Conservation (phyloP, 305 asterid genomes). For the Andrographis paniculata region DNA sequence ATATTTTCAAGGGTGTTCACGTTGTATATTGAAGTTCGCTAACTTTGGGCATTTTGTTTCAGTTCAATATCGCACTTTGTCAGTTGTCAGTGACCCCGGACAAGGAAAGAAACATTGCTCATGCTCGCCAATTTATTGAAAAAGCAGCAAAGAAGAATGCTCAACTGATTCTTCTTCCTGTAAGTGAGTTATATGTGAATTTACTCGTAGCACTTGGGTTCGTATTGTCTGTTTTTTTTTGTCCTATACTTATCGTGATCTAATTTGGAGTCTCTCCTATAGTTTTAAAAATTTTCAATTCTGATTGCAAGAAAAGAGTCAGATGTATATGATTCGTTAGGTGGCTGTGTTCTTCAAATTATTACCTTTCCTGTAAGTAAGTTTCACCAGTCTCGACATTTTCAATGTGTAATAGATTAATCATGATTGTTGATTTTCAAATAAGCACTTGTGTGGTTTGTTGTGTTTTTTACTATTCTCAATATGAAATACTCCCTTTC, state of each 20-base stretch:
- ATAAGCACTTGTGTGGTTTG: too few relatives aligned
- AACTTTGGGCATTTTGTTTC: slow-evolving; percentile 20
- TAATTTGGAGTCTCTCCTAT: slow-evolving; percentile 1
- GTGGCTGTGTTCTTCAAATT: slow-evolving; percentile 11
- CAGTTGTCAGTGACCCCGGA: slow-evolving; percentile 61
- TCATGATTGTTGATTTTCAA: too few relatives aligned
- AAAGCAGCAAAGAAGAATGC: slow-evolving; percentile 71
- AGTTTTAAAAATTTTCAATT: too few relatives aligned
- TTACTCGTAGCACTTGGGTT: slow-evolving; percentile 2
- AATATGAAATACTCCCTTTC: not conserved
- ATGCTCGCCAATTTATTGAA: slow-evolving; percentile 53
- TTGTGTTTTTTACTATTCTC: too few relatives aligned
- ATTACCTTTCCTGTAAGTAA: not conserved
- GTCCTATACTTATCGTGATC: slow-evolving; percentile 7
- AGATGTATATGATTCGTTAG: slow-evolving; percentile 3
- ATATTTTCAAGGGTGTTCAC: too few relatives aligned
- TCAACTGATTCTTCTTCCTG: slow-evolving; percentile 80
- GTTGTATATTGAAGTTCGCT: too few relatives aligned
- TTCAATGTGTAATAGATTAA: too few relatives aligned
- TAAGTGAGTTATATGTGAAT: slow-evolving; percentile 26
- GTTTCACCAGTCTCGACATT: not conserved
- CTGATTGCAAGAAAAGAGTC: slow-evolving; percentile 3
- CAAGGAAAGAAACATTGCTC: slow-evolving; percentile 62
- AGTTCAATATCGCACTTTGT: slow-evolving; percentile 88
- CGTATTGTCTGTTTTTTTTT: not conserved